Evolutionary conservation across 2,329 filamentous ascomycete genomes (phyloP).

Genomic region (Colletotrichum sp.): DNA sequence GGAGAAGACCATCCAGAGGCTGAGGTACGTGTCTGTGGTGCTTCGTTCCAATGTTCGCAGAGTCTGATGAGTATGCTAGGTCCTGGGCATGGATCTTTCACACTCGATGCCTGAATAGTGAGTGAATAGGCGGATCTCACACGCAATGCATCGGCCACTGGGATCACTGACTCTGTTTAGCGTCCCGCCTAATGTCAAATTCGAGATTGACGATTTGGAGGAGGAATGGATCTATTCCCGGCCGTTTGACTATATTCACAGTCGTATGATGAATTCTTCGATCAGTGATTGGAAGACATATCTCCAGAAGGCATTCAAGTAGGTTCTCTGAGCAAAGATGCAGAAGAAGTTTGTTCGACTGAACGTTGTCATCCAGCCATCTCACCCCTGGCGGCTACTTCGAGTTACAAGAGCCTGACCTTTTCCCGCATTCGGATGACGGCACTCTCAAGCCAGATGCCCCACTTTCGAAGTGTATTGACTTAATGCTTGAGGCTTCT

Average conservation of each 20-base stretch:
- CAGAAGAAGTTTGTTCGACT: no score
- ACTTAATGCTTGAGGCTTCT: conserved; percentile 1
- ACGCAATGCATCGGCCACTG: no score
- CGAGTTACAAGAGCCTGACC: conserved; percentile 47
- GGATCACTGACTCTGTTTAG: conserved; percentile 25
- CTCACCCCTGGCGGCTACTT: conserved; percentile 53
- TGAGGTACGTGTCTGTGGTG: no score
- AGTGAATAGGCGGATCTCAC: no score
- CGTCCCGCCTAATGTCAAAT: conserved; percentile 41
- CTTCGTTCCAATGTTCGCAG: no score
- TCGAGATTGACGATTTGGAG: conserved; percentile 42
- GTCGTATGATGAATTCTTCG: conserved; percentile 57
- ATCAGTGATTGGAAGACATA: conserved; percentile 57
- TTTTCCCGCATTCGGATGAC: conserved; percentile 45
- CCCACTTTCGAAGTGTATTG: conserved; percentile 28
- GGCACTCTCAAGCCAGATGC: conserved; percentile 31
- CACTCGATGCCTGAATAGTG: conserved; percentile 45
- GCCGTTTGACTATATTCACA: conserved; percentile 64
- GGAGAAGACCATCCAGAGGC: conserved; percentile 39
- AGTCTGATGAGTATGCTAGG: neutral
- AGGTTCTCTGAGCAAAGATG: no score
- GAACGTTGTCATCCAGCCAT: no score
- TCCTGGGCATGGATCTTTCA: conserved; percentile 43
- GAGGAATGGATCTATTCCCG: conserved; percentile 34
- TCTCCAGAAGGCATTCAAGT: neutral